A percentile compares a stretch with the other conserved stretches of the same genome.
Evolutionary conservation across 208 protist genomes (phyloP).

Genomic region (Trypanosoma grayi): DNA sequence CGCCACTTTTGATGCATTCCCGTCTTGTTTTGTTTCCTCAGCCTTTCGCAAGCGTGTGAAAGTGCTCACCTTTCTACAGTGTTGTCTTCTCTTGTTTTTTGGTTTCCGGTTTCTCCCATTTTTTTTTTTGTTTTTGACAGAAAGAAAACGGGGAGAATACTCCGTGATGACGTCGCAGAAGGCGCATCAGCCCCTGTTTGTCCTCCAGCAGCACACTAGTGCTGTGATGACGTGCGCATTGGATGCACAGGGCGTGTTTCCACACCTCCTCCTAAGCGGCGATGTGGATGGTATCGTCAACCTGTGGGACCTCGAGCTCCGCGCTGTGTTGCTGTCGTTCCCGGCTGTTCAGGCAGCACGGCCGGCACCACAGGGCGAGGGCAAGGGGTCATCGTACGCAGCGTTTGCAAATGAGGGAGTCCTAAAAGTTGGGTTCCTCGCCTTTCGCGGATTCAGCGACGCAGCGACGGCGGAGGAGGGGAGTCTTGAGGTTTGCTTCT

Average conservation of each 20-base stretch:
- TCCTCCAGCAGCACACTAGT: conserved; percentile 53
- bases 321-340: conserved; percentile 43
- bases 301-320: conserved; percentile 68
- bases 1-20: no score
- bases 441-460: background rate
- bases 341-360: conserved; percentile 9
- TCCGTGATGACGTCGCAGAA: conserved; percentile 2
- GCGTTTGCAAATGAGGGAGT: conserved; percentile 22
- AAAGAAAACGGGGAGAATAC: conserved; percentile 10
- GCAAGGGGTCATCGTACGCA: background rate
- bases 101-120: background rate
- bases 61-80: no score
- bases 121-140: conserved; percentile 7
- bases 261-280: conserved; percentile 41
- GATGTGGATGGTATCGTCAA: conserved; percentile 63
- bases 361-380: background rate
- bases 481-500: conserved; percentile 31
- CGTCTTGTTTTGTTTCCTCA: no score
- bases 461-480: background rate
- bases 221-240: conserved; percentile 61
- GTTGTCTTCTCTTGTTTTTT: conserved; percentile 14
- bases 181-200: conserved; percentile 60
- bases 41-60: no score
- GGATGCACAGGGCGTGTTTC: conserved; percentile 37
- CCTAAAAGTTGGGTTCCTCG: conserved; percentile 35